Evolutionary conservation across 176 grass and related monocot genomes (phyloP), one percentile per base, ranked within the genome.

Genomic region (Dendrocalamus sinicus): DNA sequence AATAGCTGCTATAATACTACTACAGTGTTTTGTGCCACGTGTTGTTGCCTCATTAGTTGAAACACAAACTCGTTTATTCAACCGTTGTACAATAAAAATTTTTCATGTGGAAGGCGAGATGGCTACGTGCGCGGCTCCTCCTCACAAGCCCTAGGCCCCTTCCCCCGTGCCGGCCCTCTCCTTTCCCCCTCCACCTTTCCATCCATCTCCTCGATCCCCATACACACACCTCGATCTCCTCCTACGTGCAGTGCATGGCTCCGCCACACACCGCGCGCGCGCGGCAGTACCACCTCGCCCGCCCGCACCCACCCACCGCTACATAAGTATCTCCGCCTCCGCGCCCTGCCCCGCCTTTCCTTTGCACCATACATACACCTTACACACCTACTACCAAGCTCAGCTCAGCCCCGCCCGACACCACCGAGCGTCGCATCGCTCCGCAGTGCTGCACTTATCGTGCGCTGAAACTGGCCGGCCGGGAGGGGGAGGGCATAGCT

Each of bases 111-210:
- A 94, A 15, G 73, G 7, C 46, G 70, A 78, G 79, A 74, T 61
- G 63, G 86, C 86, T 91, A 94, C 92, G 92, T 94, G 92, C 89
- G 39, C 70, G 50, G 69, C 58, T 86, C 83, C 83, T 79, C 67
- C 88, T 90, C 88, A 85, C 81, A 87, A 41, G 28, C 58, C 73
- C 48, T 5, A 70, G 76, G 39, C 80, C 76, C 80, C 46, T 61
- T 54, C 50, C 4, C 53, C 63, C 41, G 54, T 82, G 57, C 73
- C 72, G 71, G 89, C 90, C 79, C 86, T 89, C 87, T 90, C 89
- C 80, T 22, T 79, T 74, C 60, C 75, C 75, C 84, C 58, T 17
- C 43, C 62, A 0, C 43, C 82, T 61, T 70, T 79, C 84, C 76
- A 1, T 69, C 57, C 70, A 22, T 50, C 53, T 24, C 58, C 58